These are phyloP conservation scores for Cercophora sp. DNA, from an alignment of 495 filamentous ascomycete species.

Conservation along the genomic window DNA sequence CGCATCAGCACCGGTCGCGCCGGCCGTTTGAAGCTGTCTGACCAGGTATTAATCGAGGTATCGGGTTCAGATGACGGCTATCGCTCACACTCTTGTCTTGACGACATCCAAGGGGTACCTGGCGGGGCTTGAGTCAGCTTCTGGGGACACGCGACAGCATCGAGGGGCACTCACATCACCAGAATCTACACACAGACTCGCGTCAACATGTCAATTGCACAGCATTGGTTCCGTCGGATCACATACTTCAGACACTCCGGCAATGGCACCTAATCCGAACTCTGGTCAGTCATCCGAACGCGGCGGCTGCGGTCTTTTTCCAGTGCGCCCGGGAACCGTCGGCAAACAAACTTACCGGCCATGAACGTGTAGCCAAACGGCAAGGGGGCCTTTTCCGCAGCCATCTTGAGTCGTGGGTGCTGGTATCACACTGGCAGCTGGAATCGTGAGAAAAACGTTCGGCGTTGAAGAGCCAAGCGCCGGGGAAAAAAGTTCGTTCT, in stretches of 20 bases:
- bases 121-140: constrained; percentile 16
- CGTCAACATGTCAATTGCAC: constrained; percentile 28
- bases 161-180: constrained; percentile 60
- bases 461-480: constrained; percentile 8
- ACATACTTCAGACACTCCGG: constrained; percentile 28
- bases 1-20: constrained; percentile 62
- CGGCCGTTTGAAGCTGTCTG: constrained; percentile 82
- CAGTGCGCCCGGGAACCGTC: too few relatives aligned
- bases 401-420: constrained; percentile 20
- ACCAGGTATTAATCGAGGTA: constrained; percentile 24
- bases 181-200: constrained; percentile 59
- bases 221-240: neutral
- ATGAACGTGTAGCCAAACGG: constrained; percentile 34
- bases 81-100: constrained; percentile 88
- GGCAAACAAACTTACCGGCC: constrained; percentile 27
- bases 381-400: constrained; percentile 29
- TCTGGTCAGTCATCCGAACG: too few relatives aligned
- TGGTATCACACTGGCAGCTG: neutral
- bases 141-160: constrained; percentile 17
- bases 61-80: constrained; percentile 4
- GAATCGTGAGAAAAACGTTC: neutral
- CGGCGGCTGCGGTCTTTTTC: too few relatives aligned
- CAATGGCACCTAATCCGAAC: constrained; percentile 25
- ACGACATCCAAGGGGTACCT: constrained; percentile 99
- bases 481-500: constrained; percentile 11